These are phyloP conservation scores for Lodderomyces metapsilosis DNA, from an alignment of 1,139 yeast genomes.

Conservation along the genomic window DNA sequence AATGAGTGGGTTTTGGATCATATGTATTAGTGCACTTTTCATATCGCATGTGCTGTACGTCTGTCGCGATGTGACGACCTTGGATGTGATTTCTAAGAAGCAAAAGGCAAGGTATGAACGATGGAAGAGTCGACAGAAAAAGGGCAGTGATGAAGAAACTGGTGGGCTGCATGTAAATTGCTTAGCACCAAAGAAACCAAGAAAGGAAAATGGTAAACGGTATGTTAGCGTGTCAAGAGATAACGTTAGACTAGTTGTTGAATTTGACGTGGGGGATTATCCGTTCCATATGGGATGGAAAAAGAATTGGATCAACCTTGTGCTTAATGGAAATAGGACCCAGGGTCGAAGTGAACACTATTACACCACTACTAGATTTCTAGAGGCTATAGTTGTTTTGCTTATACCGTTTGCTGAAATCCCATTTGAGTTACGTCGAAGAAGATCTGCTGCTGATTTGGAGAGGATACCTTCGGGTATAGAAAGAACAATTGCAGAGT, in stretches of 20 bases:
- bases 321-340: constrained; percentile 29
- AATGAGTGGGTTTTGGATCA: constrained; percentile 38
- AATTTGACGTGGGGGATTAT: constrained; percentile 22
- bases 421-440: constrained; percentile 13
- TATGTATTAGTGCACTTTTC: constrained; percentile 40
- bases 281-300: constrained; percentile 31
- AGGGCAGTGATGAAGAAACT: constrained; percentile 9
- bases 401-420: constrained; percentile 34
- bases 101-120: constrained; percentile 23
- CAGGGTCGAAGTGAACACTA: constrained; percentile 13
- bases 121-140: constrained; percentile 16
- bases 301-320: constrained; percentile 35
- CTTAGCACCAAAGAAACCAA: constrained; percentile 17
- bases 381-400: constrained; percentile 21
- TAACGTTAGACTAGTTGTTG: constrained; percentile 29
- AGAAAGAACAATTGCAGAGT: constrained; percentile 10
- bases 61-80: constrained; percentile 44
- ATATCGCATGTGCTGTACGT: constrained; percentile 39
- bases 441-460: constrained; percentile 8
- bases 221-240: constrained; percentile 30
- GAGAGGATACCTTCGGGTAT: constrained; percentile 4
- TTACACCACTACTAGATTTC: constrained; percentile 16
- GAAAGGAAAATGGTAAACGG: constrained; percentile 31
- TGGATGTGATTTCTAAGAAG: constrained; percentile 31
- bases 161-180: constrained; percentile 1